These are phyloP conservation scores for Diaporthe destruens DNA, from an alignment of 2,329 filamentous ascomycete species.

Conservation along the genomic window DNA sequence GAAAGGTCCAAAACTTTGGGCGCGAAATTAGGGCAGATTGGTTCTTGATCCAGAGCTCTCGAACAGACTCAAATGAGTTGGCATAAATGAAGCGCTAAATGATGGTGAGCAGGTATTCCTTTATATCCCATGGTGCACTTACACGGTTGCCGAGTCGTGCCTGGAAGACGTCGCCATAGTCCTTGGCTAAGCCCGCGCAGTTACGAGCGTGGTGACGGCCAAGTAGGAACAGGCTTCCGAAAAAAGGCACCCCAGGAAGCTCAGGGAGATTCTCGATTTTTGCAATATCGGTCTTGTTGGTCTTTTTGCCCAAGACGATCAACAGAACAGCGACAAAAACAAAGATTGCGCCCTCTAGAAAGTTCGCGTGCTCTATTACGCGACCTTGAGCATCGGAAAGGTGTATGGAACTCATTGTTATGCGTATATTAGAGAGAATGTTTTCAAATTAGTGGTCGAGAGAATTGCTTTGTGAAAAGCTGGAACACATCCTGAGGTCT, in stretches of 20 bases:
- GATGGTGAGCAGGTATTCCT: neutral
- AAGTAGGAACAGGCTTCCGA: slow-evolving; percentile 4
- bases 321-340: neutral
- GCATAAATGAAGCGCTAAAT: neutral
- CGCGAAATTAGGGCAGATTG: slow-evolving; percentile 10
- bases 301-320: neutral
- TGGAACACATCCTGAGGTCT: neutral
- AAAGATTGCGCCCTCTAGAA: neutral
- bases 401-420: neutral
- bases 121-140: neutral
- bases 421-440: neutral
- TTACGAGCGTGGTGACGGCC: slow-evolving; percentile 5
- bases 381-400: neutral
- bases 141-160: slow-evolving; percentile 4
- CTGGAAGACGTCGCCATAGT: slow-evolving; percentile 6
- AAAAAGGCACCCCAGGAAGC: neutral
- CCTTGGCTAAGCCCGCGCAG: slow-evolving; percentile 8
- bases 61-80: slow-evolving; percentile 11
- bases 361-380: neutral
- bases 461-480: neutral
- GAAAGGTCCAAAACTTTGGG: neutral
- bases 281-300: slow-evolving; percentile 8
- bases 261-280: slow-evolving; percentile 12
- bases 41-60: slow-evolving; percentile 12
- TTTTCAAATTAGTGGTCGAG: neutral